These are phyloP conservation scores for Sclerotiophoma versabilis DNA, from an alignment of 2,329 filamentous ascomycete genomes.

Conservation along the genomic window DNA sequence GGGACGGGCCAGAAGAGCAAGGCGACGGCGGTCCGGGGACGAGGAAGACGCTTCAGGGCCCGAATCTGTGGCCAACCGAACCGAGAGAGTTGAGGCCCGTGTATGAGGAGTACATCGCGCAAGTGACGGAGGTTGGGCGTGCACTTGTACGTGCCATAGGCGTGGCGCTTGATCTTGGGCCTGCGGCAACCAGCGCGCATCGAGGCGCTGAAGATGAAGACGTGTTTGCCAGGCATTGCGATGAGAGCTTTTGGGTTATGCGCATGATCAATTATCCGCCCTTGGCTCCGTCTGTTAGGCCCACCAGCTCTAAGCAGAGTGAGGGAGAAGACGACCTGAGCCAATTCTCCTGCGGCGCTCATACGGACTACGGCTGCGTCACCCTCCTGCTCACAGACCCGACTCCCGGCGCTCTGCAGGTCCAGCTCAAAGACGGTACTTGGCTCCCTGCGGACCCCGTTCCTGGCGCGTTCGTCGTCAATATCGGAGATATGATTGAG, in stretches of 20 bases:
- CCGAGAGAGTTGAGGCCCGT: conserved; percentile 36
- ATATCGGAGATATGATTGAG: conserved; percentile 60
- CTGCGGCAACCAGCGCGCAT: not conserved
- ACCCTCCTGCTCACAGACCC: conserved; percentile 56
- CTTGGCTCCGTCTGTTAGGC: conserved; percentile 19
- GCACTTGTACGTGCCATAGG: conserved; percentile 51
- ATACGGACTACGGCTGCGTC: conserved; percentile 57
- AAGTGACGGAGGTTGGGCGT: conserved; percentile 39
- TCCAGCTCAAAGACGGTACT: conserved; percentile 50
- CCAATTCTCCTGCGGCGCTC: conserved; percentile 52
- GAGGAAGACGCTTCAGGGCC: conserved; percentile 48
- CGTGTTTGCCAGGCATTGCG: conserved; percentile 43
- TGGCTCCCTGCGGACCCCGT: conserved; percentile 57
- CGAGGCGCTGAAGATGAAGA: conserved; percentile 39
- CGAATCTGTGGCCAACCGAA: conserved; percentile 53
- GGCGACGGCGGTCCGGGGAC: conserved; percentile 27
- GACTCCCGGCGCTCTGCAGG: conserved; percentile 54
- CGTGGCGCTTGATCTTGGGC: conserved; percentile 42
- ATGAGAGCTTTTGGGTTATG: conserved; percentile 51
- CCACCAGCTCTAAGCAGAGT: not conserved
- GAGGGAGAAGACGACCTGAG: conserved; percentile 20
- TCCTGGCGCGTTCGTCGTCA: conserved; percentile 56
- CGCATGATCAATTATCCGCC: conserved; percentile 51
- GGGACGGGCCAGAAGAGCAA: conserved; percentile 26
- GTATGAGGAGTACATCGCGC: conserved; percentile 44